phyloP scores from a whole-genome alignment of 768 basidiomycete genomes.

The Pholiota molesta region DNA sequence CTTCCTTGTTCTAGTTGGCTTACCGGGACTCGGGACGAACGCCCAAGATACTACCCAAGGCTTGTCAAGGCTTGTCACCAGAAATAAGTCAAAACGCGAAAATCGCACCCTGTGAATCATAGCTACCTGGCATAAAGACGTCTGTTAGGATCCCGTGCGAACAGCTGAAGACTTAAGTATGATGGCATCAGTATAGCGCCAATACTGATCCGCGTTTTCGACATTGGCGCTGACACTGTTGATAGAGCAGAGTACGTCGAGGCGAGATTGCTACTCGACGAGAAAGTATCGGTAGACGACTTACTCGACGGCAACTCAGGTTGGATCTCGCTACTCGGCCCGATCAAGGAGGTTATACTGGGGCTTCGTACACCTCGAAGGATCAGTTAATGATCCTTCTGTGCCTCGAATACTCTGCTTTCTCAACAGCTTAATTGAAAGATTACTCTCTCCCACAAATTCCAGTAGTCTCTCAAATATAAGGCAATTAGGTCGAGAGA shows the following conservation, averaged over 20 bases:
- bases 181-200: neutral
- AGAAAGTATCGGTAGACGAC: neutral
- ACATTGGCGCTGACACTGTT: neutral
- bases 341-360: neutral
- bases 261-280: neutral
- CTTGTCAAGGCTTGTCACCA: neutral
- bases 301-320: neutral
- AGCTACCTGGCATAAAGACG: neutral
- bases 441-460: too few species aligned
- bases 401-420: neutral
- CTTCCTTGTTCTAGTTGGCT: neutral
- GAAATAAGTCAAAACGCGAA: neutral
- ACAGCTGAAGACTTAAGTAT: neutral
- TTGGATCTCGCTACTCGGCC: neutral
- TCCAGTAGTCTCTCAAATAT: too few species aligned
- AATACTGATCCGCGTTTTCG: neutral
- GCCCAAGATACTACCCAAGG: neutral
- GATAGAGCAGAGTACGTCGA: neutral
- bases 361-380: neutral
- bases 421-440: neutral
- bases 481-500: too few species aligned
- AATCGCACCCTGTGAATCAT: slow-evolving; percentile 19
- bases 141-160: slow-evolving; percentile 6
- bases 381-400: neutral
- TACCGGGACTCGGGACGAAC: slow-evolving; percentile 3